Base-by-base conservation (phyloP, 345 rosid genomes). In the Lumnitzera littorea region DNA sequence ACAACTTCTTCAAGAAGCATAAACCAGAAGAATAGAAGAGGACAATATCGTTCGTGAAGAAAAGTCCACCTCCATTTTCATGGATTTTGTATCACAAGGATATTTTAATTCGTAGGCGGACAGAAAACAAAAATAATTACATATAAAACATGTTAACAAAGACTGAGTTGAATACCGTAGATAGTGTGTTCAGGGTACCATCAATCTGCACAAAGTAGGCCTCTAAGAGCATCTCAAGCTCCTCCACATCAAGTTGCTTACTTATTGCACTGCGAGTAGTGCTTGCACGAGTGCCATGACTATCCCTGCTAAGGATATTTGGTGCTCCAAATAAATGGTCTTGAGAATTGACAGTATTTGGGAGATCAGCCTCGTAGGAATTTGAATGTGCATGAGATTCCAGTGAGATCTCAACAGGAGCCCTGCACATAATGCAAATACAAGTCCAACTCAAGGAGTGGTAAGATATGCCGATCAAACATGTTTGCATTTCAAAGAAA, bases 221-320 rank as follows among this genome's bases (percentile, higher is more conserved):
- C 74, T 94, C 99, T 76, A 90, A 64, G 58, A 94, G 96, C 99
- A 90, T 94, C 68, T 90, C 99, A 27, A 94, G 94, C 72, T 94
- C 99, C 74, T 90, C 91, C 2, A 86, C 89, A 67, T 86, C 87
- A 54, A 90, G 81, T 17, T 76, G 77, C 74, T 94, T 83, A 77
- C 81, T 78, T 61, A 79, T 74, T 20, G 82, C 81, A 76, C 96
- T 87, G 31, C 68, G 71, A 41, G 83, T 79, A 61, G 91, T 74
- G 60, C 95, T 84, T 14, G 95, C 67, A 59, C 5, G 80, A 20
- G 89, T 81, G 62, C 85, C 84, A 63, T 80, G 86, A 75, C 88
- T 81, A 46, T 56, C 82, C 62, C 82, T 81, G 60, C 85, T 70
- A 55, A 74, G 74, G 46, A 74, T 74, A 67, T 69, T 66, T 46